phyloP scores from a whole-genome alignment of 2,329 filamentous ascomycete genomes.

The Rutstroemia sp. region DNA sequence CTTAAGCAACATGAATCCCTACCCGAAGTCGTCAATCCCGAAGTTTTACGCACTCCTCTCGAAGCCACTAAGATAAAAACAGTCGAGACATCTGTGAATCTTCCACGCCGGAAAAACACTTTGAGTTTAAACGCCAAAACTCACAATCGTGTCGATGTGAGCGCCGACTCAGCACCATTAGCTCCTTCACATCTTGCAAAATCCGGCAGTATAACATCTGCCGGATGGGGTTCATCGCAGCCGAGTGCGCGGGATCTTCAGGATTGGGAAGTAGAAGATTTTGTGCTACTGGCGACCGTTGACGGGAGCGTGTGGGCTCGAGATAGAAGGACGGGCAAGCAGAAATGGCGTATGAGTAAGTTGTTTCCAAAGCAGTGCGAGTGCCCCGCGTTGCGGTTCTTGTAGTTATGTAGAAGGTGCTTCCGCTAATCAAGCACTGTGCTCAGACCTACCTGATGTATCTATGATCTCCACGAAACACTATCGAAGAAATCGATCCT shows the following conservation, averaged over 20 bases:
- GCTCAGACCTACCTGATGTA: slow-evolving; percentile 33
- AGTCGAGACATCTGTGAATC: slow-evolving; percentile 26
- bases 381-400: background rate
- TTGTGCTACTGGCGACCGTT: slow-evolving; percentile 99
- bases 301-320: slow-evolving; percentile 91
- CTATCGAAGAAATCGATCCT: slow-evolving; percentile 61
- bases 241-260: slow-evolving; percentile 84
- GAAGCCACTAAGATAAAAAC: slow-evolving; percentile 26
- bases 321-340: slow-evolving; percentile 77
- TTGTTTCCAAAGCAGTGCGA: background rate
- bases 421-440: slow-evolving; percentile 55
- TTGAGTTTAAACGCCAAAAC: slow-evolving; percentile 24
- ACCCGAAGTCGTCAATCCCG: slow-evolving; percentile 24
- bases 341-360: slow-evolving; percentile 53
- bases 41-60: slow-evolving; percentile 19
- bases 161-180: slow-evolving; percentile 86
- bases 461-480: slow-evolving; percentile 86
- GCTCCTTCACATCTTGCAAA: slow-evolving; percentile 96
- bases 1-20: slow-evolving; percentile 25
- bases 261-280: slow-evolving; percentile 99
- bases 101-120: slow-evolving; percentile 26
- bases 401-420: background rate
- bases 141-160: slow-evolving; percentile 60
- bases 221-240: slow-evolving; percentile 73
- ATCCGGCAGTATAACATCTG: slow-evolving; percentile 61